Evolutionary conservation across 495 filamentous ascomycete genomes (phyloP).

Genomic region (Aspergillus leporis): DNA sequence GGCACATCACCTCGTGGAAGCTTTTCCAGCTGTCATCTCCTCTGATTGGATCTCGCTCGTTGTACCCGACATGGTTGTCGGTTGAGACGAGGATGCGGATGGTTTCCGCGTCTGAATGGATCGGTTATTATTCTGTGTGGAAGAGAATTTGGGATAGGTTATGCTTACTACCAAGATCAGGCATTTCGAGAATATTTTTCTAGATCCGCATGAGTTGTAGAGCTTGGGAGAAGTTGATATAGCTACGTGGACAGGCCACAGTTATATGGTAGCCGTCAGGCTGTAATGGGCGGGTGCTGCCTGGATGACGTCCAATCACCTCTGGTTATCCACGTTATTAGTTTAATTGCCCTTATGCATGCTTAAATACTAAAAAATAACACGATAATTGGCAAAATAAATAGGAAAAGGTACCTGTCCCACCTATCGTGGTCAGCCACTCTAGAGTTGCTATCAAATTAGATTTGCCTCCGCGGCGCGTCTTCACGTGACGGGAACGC

Average conservation of each 20-base stretch:
- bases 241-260: not conserved
- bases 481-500: conserved; percentile 20
- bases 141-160: not conserved
- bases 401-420: not conserved
- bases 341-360: not conserved
- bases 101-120: conserved; percentile 70
- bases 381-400: not conserved
- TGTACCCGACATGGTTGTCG: conserved; percentile 96
- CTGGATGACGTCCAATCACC: not conserved
- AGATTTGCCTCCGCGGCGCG: conserved; percentile 15
- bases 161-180: conserved; percentile 26
- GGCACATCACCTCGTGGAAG: conserved; percentile 93
- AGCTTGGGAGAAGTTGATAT: not conserved
- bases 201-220: not conserved
- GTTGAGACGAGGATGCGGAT: conserved; percentile 94
- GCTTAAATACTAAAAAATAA: not conserved
- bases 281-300: conserved; percentile 7
- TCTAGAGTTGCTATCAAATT: not conserved
- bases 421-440: too few relatives aligned
- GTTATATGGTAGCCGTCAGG: not conserved
- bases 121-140: not conserved
- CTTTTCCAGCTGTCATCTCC: conserved; percentile 96
- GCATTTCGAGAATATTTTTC: conserved; percentile 21
- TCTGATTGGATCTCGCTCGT: conserved; percentile 88
- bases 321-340: not conserved